phyloP scores from a whole-genome alignment of 169 alveolate genomes.

The Theileria equi region DNA sequence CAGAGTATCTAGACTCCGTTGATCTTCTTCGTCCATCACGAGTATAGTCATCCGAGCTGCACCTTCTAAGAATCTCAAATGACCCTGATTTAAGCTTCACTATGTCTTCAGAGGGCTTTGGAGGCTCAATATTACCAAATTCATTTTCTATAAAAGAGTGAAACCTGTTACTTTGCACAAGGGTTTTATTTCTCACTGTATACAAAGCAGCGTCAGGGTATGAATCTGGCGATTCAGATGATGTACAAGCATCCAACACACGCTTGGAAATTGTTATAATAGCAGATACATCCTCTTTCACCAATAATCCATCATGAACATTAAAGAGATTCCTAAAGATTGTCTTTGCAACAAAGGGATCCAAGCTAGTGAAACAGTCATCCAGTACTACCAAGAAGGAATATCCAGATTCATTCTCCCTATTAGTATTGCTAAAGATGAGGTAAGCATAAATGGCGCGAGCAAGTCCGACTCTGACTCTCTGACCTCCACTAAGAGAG shows the following conservation, averaged over 20 bases:
- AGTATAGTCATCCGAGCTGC: background rate
- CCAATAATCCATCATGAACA: slow-evolving; percentile 20
- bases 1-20: background rate
- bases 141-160: background rate
- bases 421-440: slow-evolving; percentile 52
- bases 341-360: slow-evolving; percentile 61
- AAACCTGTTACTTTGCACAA: background rate
- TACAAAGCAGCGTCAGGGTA: background rate
- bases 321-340: slow-evolving; percentile 68
- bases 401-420: slow-evolving; percentile 5
- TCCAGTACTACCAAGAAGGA: slow-evolving; percentile 68
- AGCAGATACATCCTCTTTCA: slow-evolving; percentile 43
- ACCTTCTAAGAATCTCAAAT: background rate
- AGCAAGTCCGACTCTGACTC: slow-evolving; percentile 89
- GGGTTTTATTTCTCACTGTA: background rate
- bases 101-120: no score
- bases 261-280: slow-evolving; percentile 13
- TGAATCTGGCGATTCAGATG: background rate
- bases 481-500: slow-evolving; percentile 88
- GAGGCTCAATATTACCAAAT: no score
- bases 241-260: background rate
- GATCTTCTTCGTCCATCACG: background rate
- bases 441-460: slow-evolving; percentile 84
- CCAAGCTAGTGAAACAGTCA: slow-evolving; percentile 66
- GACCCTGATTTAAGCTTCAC: no score